Conservation (phyloP, 202 grass and related monocot genomes). For the Setaria viridis region DNA sequence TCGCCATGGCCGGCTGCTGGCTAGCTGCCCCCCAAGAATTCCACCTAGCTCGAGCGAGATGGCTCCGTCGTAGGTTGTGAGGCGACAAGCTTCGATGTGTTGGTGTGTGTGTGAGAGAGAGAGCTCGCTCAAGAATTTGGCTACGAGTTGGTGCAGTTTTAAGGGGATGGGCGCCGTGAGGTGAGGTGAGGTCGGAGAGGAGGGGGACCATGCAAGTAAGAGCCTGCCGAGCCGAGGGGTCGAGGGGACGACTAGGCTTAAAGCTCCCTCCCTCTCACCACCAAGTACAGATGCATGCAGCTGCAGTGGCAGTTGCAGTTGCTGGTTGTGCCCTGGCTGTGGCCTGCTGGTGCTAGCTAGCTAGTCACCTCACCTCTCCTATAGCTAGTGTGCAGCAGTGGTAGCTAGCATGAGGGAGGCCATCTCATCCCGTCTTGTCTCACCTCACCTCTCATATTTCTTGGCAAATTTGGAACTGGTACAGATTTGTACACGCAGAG, state of each 20-base stretch:
- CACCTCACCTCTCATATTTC: conserved; percentile 8
- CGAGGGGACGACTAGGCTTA: conserved; percentile 37
- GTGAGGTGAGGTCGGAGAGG: conserved; percentile 18
- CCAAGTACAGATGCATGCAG: conserved; percentile 64
- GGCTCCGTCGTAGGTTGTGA: not conserved
- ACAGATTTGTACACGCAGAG: conserved; percentile 10
- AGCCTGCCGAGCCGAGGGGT: not conserved
- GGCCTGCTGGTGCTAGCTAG: conserved; percentile 24
- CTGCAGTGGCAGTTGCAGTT: conserved; percentile 58
- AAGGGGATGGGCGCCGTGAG: conserved; percentile 53
- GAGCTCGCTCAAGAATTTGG: conserved; percentile 52
- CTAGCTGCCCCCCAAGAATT: not conserved
- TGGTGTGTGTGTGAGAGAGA: not conserved
- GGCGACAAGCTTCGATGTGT: not conserved
- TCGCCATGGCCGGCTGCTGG: conserved; percentile 51
- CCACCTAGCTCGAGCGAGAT: not conserved
- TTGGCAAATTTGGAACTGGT: conserved; percentile 40
- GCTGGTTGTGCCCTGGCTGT: conserved; percentile 40
- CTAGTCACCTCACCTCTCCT: not conserved
- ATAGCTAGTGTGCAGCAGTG: not conserved
- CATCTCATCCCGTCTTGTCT: not conserved
- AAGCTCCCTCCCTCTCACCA: conserved; percentile 45
- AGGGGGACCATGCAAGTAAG: conserved; percentile 53
- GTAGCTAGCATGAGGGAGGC: not conserved
- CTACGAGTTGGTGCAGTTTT: conserved; percentile 64